Percentiles rank a stretch among this genome's conserved stretches.
These are phyloP conservation scores for Pythium folliculosum DNA, from an alignment of 352 stramenopile species.

Conservation along the genomic window DNA sequence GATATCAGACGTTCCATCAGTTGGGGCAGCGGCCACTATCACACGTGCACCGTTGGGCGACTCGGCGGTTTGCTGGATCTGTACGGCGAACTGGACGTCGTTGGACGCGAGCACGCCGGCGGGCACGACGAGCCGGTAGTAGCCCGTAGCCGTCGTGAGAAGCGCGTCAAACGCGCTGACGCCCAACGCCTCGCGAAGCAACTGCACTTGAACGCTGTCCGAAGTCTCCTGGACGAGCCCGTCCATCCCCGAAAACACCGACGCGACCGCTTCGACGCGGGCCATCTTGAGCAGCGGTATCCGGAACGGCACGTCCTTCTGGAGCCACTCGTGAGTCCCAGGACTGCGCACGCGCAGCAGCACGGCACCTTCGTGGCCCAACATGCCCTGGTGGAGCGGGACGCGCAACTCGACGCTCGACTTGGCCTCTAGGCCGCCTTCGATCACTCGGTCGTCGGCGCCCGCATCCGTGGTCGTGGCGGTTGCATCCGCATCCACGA, in stretches of 20 bases:
- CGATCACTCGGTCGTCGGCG: conserved; percentile 3
- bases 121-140: conserved; percentile 41
- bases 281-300: conserved; percentile 48
- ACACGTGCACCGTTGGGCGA: conserved; percentile 2
- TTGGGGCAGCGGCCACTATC: neutral
- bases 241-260: neutral
- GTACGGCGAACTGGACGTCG: neutral
- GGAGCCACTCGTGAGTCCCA: conserved; percentile 57
- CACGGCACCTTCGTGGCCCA: conserved; percentile 29
- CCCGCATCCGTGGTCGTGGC: neutral
- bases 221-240: conserved; percentile 19
- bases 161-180: conserved; percentile 64
- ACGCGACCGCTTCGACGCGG: conserved; percentile 33
- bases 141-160: conserved; percentile 40
- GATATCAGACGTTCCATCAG: neutral
- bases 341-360: conserved; percentile 52
- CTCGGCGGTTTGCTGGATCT: conserved; percentile 9
- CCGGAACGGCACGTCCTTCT: conserved; percentile 46
- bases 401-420: conserved; percentile 28
- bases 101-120: neutral
- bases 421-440: conserved; percentile 14
- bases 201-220: conserved; percentile 32
- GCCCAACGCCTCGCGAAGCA: conserved; percentile 48
- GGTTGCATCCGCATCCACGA: neutral
- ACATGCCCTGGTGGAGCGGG: conserved; percentile 21